Conservation (phyloP, 805 yeast genomes). For the Torulaspora delbrueckii region DNA sequence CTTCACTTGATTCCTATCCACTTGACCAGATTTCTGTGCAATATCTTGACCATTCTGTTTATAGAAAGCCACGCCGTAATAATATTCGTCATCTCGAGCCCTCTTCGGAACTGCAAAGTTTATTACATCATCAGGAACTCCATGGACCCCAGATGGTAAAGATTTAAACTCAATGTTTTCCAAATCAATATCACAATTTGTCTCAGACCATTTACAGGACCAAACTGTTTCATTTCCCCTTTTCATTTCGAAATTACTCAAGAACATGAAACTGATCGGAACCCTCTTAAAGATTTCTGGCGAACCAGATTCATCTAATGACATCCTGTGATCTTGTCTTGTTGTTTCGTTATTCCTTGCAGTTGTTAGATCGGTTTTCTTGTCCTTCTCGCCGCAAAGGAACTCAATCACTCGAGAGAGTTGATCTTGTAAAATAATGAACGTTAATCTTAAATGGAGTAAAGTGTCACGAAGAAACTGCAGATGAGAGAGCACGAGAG, state of each 20-base stretch:
- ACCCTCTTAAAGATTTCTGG: constrained; percentile 10
- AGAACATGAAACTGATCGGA: constrained; percentile 25
- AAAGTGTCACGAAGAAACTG: background rate
- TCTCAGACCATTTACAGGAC: constrained; percentile 19
- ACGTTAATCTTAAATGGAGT: background rate
- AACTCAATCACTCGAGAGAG: background rate
- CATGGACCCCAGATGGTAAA: constrained; percentile 67
- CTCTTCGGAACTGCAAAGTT: constrained; percentile 43
- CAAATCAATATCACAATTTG: constrained; percentile 20
- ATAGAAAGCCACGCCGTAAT: constrained; percentile 50
- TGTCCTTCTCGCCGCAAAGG: background rate
- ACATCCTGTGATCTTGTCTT: background rate
- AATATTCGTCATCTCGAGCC: constrained; percentile 14
- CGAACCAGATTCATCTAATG: background rate
- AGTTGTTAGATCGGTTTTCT: background rate
- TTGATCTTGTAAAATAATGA: background rate
- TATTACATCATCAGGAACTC: constrained; percentile 46
- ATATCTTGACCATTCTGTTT: constrained; percentile 40
- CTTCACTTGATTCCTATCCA: constrained; percentile 44
- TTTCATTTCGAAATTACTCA: constrained; percentile 33
- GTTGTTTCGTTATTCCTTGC: background rate
- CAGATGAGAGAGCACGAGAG: constrained; percentile 18
- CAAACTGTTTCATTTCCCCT: constrained; percentile 32
- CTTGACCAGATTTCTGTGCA: constrained; percentile 16
- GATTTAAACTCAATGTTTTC: constrained; percentile 55